These are phyloP conservation scores for Leccinum broughii DNA, from an alignment of 768 basidiomycete genomes.

Conservation along the genomic window DNA sequence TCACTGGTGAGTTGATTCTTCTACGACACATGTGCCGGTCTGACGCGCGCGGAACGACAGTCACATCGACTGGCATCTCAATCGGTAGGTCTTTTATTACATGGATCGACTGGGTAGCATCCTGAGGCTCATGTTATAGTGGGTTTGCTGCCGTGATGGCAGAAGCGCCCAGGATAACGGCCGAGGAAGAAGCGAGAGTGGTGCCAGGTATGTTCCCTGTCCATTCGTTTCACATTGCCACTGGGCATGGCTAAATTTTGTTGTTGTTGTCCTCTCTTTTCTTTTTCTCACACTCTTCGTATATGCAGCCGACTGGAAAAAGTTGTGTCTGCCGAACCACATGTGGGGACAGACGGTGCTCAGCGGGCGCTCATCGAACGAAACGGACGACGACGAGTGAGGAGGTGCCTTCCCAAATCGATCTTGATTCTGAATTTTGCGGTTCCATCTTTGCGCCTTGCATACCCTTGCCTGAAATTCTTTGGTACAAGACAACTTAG, in stretches of 20 bases:
- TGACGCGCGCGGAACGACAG: constrained; percentile 13
- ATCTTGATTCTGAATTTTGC: neutral
- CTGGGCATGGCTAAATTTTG: neutral
- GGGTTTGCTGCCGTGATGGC: constrained; percentile 34
- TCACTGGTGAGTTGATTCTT: constrained; percentile 35
- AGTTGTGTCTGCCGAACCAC: constrained; percentile 13
- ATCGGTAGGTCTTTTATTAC: constrained; percentile 17
- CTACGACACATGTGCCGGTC: neutral
- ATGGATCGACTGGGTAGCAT: neutral
- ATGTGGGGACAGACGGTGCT: constrained; percentile 4
- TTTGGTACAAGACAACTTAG: neutral
- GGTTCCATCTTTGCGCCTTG: neutral
- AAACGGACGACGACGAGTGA: neutral
- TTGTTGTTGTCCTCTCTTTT: neutral
- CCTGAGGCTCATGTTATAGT: constrained; percentile 11
- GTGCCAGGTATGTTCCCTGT: constrained; percentile 23
- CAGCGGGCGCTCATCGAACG: neutral
- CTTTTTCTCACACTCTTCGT: constrained; percentile 4
- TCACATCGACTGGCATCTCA: constrained; percentile 35
- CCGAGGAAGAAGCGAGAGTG: constrained; percentile 8
- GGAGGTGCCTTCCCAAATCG: neutral
- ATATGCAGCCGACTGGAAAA: constrained; percentile 22
- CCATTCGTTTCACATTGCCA: neutral
- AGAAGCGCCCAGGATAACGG: constrained; percentile 15
- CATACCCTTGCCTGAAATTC: neutral